Base-by-base conservation (phyloP, 345 rosid species). In the Sisymbrium irio region DNA sequence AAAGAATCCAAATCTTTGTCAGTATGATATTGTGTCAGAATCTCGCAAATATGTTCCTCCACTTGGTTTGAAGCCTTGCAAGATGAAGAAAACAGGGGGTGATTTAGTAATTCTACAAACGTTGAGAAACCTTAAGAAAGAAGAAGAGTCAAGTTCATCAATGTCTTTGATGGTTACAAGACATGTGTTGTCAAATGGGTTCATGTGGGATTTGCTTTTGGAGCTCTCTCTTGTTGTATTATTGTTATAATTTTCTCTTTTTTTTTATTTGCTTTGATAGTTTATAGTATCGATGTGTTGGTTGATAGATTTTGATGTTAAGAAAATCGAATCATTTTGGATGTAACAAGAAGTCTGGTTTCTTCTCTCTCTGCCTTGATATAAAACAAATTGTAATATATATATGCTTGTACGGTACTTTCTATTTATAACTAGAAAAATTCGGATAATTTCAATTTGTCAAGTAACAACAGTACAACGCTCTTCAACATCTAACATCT, bases 1-100 rank as follows among this genome's bases (percentile, higher is more conserved):
- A 89, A 83, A 77, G 78, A 94, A 94, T 77, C 90, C 96, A 42
- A 80, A 82, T 68, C 83, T 94, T 39, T 94, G 98, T 76, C 85
- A 78, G 53, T 32, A 15, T 18, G 44, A 20, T 14, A 10, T 60
- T n/a, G 51, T 66, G 62, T 74, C 67, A 20, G 68, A 7, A 40
- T 59, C 78, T 55, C 46, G 19, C 7, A 13, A 25, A 9, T 15
- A 32, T 39, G 51, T 74, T 27, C 25, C 37, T 69, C 27, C 72
- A 53, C 73, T 56, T 59, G 74, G 78, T 41, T 32, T 75, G 12
- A 75, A 75, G 63, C 20, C 56, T 50, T 75, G 79, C 62, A 68
- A 32, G 46, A 51, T 40, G 39, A 46, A 40, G 44, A 59, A 27
- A 40, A 28, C n/a, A 9, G 32, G 60, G 74, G 79, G 64, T 53